Conservation (phyloP, 108 stramenopile species). For the Pseudonitzschia pungens region DNA sequence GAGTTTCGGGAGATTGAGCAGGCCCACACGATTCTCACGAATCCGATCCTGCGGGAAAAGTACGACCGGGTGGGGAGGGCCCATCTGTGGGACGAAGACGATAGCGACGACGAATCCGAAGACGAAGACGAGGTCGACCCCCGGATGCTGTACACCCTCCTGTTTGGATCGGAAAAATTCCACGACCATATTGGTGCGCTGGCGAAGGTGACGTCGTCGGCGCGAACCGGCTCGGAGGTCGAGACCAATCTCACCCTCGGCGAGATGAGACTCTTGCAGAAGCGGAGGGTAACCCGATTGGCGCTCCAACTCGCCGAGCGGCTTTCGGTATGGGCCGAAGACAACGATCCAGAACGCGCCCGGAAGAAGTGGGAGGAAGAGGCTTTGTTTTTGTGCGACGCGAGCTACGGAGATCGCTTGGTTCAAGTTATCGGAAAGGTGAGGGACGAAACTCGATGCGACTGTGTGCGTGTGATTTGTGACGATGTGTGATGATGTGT, state of each 20-base stretch:
- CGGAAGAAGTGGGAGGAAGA: slow-evolving; percentile 57
- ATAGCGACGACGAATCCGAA: slow-evolving; percentile 11
- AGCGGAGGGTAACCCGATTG: slow-evolving; percentile 65
- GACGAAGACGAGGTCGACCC: slow-evolving; percentile 53
- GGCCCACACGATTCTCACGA: slow-evolving; percentile 71
- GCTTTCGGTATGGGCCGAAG: slow-evolving; percentile 35
- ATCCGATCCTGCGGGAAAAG: slow-evolving; percentile 54
- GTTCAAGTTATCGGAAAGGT: slow-evolving; percentile 65
- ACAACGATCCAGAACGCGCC: slow-evolving; percentile 37
- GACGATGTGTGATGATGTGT: not conserved
- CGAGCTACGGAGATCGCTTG: slow-evolving; percentile 70
- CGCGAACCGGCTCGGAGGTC: slow-evolving; percentile 44
- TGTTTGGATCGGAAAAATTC: slow-evolving; percentile 83
- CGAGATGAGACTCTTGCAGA: slow-evolving; percentile 59
- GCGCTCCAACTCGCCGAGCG: slow-evolving; percentile 60
- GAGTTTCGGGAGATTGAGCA: slow-evolving; percentile 71
- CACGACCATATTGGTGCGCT: slow-evolving; percentile 64
- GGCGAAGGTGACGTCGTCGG: slow-evolving; percentile 67
- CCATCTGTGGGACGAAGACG: slow-evolving; percentile 43
- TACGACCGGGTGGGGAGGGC: slow-evolving; percentile 65
- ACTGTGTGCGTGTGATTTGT: not conserved
- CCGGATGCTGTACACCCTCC: slow-evolving; percentile 64
- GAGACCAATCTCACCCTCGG: slow-evolving; percentile 38
- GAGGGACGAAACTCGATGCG: not conserved
- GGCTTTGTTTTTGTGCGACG: slow-evolving; percentile 48